Evolutionary conservation across 768 basidiomycete species (phyloP).

Genomic region (Kwoniella bestiolae): DNA sequence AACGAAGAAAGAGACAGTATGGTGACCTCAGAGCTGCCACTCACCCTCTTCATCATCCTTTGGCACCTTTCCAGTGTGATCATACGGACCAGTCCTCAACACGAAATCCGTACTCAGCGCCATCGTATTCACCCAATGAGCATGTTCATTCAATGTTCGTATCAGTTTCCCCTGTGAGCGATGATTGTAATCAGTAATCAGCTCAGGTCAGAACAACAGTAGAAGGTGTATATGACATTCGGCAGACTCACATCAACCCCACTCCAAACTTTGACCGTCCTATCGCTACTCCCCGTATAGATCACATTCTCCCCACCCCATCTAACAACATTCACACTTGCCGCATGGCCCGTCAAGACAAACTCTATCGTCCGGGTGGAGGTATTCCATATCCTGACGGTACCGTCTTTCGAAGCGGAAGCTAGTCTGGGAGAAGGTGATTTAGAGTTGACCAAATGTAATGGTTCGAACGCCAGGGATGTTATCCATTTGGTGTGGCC

Average conservation of each 20-base stretch:
- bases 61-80: slow-evolving; percentile 80
- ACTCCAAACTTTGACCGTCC: slow-evolving; percentile 94
- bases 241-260: slow-evolving; percentile 67
- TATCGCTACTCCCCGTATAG: slow-evolving; percentile 93
- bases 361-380: slow-evolving; percentile 73
- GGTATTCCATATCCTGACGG: slow-evolving; percentile 91
- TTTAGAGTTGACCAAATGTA: slow-evolving; percentile 70
- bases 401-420: slow-evolving; percentile 93
- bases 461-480: slow-evolving; percentile 92
- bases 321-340: slow-evolving; percentile 89
- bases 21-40: no score
- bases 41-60: slow-evolving; percentile 80
- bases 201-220: not conserved
- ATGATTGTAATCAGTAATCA: not conserved
- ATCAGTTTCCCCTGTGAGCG: slow-evolving; percentile 74
- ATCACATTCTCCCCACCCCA: slow-evolving; percentile 93
- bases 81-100: slow-evolving; percentile 90
- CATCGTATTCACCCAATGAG: slow-evolving; percentile 98
- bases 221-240: not conserved
- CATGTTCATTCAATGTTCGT: slow-evolving; percentile 88
- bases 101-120: slow-evolving; percentile 94
- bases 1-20: no score
- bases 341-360: slow-evolving; percentile 88
- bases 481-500: slow-evolving; percentile 98
- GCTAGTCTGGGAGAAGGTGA: slow-evolving; percentile 78